Base-by-base conservation (phyloP, 768 basidiomycete genomes). In the Lentinula raphanica region DNA sequence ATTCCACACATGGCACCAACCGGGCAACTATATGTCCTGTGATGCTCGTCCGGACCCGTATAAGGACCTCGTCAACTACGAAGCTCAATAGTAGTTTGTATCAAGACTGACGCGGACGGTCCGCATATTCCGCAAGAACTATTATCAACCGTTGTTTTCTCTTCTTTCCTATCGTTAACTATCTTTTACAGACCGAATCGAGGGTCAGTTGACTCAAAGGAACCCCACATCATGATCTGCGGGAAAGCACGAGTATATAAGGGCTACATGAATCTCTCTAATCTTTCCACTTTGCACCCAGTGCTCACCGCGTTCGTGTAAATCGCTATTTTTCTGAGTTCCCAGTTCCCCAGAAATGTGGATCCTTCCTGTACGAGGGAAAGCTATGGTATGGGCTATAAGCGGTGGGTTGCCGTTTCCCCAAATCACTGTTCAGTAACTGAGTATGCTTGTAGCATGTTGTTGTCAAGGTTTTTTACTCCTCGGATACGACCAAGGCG, bases 381-480 rank as follows among this genome's bases (percentile, higher is more conserved):
- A 72, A 59, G 64, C 66, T 49, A 64, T 75, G 63, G 72, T 74
- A 3, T 74, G 72, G 72, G 73, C 72, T 2, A 74, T 74, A 31
- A 72, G 73, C 57, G 72, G 74, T 73, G 46, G 50, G 62, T 56
- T 21, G 50, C 5, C 40, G 39, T 49, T 28, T 38, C 15, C 7
- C 7, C 31, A 8, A n/a, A n/a, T n/a, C n/a, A 17, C 23, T 39
- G 21, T 13, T 42, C 25, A n/a, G 3, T 17, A 38, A 44, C 39
- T 17, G 25, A 38, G n/a, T 15, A 31, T 13, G n/a, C 4, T 1
- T 39, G 11, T 31, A 74, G 74, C 73, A 36, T 74, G 74, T 58
- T 75, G 75, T 59, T 75, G 73, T 55, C 73, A 73, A 59, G 75
- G 74, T 1, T 74, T 75, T 59, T 61, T 74, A 19, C 71, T 75